These are phyloP conservation scores for Vitis hybrid DNA, from an alignment of 177 flowering plant genomes.

Conservation along the genomic window DNA sequence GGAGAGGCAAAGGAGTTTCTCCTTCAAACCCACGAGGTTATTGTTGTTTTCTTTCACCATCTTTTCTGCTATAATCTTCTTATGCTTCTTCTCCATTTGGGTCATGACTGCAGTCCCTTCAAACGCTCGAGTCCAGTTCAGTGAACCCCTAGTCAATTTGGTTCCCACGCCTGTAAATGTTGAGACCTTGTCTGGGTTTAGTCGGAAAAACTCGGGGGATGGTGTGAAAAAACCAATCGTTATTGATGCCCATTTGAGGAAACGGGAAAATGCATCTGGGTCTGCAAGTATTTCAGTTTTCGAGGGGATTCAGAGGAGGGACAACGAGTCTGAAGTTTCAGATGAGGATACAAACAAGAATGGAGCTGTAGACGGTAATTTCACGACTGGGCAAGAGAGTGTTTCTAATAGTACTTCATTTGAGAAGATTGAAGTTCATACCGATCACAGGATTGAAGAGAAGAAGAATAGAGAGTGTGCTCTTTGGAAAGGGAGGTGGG, in stretches of 20 bases:
- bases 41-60: constrained; percentile 51
- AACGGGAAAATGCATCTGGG: constrained; percentile 29
- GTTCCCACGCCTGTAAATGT: constrained; percentile 22
- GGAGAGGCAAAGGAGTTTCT: constrained; percentile 84
- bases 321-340: constrained; percentile 6
- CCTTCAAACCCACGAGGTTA: constrained; percentile 58
- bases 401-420: constrained; percentile 10
- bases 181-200: constrained; percentile 26
- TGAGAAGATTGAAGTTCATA: constrained; percentile 7
- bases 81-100: constrained; percentile 52
- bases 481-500: constrained; percentile 75
- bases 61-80: constrained; percentile 43
- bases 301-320: constrained; percentile 10
- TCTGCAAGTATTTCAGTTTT: constrained; percentile 15
- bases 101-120: constrained; percentile 33
- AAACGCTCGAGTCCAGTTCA: constrained; percentile 31
- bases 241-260: constrained; percentile 27
- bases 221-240: constrained; percentile 19
- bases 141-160: constrained; percentile 16
- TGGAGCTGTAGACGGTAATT: constrained; percentile 11
- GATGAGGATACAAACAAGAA: constrained; percentile 1
- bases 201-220: constrained; percentile 21
- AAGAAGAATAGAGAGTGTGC: constrained; percentile 50
- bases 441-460: constrained; percentile 21
- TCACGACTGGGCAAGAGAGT: constrained; percentile 3